Evolutionary conservation across 2,329 filamentous ascomycete genomes (phyloP).

Genomic region (Esteya vermicola): DNA sequence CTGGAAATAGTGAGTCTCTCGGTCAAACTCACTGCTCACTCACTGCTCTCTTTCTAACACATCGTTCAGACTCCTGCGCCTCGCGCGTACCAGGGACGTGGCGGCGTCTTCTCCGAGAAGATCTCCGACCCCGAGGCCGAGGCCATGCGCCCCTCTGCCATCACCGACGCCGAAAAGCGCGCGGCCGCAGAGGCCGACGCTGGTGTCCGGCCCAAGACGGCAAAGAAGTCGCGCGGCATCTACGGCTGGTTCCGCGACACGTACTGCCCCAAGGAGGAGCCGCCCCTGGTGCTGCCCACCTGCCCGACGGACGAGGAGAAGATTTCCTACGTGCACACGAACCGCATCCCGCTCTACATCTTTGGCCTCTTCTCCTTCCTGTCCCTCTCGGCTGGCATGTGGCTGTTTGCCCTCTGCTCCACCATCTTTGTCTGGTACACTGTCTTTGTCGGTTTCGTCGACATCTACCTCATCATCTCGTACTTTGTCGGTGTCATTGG

Average conservation of each 20-base stretch:
- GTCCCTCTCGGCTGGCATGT: conserved; percentile 5
- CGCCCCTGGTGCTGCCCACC: not conserved
- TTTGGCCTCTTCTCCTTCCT: conserved; percentile 3
- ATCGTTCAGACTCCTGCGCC: not conserved
- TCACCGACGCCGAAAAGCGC: not conserved
- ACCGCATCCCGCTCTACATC: conserved; percentile 3
- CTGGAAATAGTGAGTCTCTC: not conserved
- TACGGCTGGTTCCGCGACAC: not conserved
- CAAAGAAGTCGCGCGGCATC: not conserved
- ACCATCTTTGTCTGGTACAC: conserved; percentile 3
- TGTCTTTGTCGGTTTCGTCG: conserved; percentile 3
- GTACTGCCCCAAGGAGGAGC: conserved; percentile 2
- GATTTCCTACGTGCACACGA: conserved; percentile 3
- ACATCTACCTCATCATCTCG: conserved; percentile 3
- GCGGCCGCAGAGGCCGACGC: not conserved
- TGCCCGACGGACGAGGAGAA: conserved; percentile 3
- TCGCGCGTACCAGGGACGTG: not conserved
- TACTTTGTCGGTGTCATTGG: conserved; percentile 4
- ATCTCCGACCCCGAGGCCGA: not conserved
- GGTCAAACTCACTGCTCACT: not conserved
- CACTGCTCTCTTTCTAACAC: not conserved
- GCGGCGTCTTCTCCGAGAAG: not conserved
- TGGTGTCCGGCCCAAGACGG: not conserved
- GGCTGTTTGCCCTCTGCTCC: conserved; percentile 3
- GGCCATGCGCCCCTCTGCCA: not conserved